Base-by-base conservation (phyloP, 331 rosid genomes). In the Arachis monticola region DNA sequence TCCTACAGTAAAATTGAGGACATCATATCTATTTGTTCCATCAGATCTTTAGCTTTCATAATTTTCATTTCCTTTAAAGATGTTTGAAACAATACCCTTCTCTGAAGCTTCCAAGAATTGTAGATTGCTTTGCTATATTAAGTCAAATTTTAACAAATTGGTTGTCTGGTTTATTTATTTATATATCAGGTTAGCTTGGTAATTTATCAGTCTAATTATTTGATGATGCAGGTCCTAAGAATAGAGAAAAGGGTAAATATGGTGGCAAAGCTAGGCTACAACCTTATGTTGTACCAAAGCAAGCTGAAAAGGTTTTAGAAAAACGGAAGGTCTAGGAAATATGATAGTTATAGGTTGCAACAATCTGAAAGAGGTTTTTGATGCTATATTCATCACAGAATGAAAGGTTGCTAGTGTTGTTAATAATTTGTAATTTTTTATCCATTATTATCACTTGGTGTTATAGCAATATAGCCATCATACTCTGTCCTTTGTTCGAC, bases 181-280 rank as follows among this genome's bases (percentile, higher is more conserved):
- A 27, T 27, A 27, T n/a, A 32, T 14, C 5, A 13, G 76, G 71
- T 40, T 74, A 57, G 10, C 51, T 56, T 53, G 50, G n/a, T 61
- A 42, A 10, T 53, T 64, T 56, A 65, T 51, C 4, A 12, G 11
- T 10, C 55, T 48, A 52, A 12, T 65, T 65, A 38, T 81, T 40
- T 60, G 14, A 75, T 66, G 59, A 69, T 40, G 30, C 30, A 27
- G 30, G 30, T 27, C 30, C 30, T 0, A 27, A 27, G 30, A 27
- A 27, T 27, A 27, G 99, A 94, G 41, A 94, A 83, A 88, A 90
- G 97, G 82, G 72, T 94, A 27, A 57, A 85, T 61, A 87, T 91
- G 1, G 64, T 92, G 73, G 91, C 88, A 0, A 90, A 94, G 87
- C 78, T 92, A 79, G 99, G 99, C 41, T 92, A 89, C 85, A 86